A percentile compares a stretch with the other conserved stretches of the same genome.
Conservation (phyloP, 2,329 filamentous ascomycete genomes). For the Colletotrichum aenigma region DNA sequence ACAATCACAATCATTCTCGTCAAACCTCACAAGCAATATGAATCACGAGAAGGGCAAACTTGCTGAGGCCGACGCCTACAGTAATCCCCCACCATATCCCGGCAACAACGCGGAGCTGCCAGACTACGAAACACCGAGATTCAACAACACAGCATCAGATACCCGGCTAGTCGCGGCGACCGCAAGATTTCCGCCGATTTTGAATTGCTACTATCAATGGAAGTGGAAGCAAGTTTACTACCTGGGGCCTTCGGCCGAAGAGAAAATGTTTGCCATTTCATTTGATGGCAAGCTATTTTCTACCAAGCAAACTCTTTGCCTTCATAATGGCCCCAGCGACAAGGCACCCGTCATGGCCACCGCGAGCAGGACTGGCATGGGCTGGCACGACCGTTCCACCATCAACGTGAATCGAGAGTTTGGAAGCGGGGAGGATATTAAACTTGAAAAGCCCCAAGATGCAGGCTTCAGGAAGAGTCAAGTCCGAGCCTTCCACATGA, state of each 20-base stretch:
- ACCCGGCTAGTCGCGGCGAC: background rate
- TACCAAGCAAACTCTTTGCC: background rate
- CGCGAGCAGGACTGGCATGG: background rate
- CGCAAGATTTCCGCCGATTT: background rate
- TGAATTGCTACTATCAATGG: conserved; percentile 11
- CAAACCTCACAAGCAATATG: background rate
- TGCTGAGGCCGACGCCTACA: background rate
- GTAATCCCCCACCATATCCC: background rate
- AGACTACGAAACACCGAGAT: background rate
- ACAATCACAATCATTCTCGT: background rate
- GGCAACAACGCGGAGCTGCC: background rate
- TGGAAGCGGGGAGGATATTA: background rate
- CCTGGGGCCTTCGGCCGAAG: background rate
- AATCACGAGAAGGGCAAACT: background rate
- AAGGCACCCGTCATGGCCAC: background rate
- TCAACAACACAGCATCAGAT: background rate
- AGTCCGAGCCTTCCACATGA: background rate
- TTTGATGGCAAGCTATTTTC: background rate
- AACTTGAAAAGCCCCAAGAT: background rate
- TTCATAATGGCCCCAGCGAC: background rate
- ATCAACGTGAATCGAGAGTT: background rate
- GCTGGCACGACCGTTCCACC: background rate
- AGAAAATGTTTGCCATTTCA: background rate
- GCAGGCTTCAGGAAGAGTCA: background rate
- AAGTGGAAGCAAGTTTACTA: conserved; percentile 3